These are phyloP conservation scores for Rhizopogon vinicolor DNA, from an alignment of 768 basidiomycete genomes.

Conservation along the genomic window DNA sequence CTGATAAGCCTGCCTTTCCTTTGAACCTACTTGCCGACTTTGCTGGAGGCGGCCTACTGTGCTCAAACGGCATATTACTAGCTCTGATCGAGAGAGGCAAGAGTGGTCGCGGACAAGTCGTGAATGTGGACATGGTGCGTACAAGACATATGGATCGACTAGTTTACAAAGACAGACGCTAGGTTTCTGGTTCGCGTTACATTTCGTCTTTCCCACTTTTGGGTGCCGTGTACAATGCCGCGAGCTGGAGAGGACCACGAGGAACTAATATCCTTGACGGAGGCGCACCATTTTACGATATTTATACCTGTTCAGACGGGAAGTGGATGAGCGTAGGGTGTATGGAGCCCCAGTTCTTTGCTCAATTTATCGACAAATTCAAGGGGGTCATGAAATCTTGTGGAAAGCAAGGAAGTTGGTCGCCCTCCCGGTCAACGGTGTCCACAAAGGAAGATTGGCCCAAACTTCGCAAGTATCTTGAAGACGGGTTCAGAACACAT, in stretches of 20 bases:
- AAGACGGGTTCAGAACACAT: slow-evolving; percentile 55
- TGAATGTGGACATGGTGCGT: slow-evolving; percentile 71
- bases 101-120: slow-evolving; percentile 69
- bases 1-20: slow-evolving; percentile 64
- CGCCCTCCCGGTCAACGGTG: slow-evolving; percentile 44
- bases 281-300: slow-evolving; percentile 72
- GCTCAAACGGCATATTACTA: slow-evolving; percentile 67
- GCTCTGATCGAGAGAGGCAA: slow-evolving; percentile 64
- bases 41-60: slow-evolving; percentile 74
- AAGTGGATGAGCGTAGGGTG: slow-evolving; percentile 76
- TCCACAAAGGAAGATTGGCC: slow-evolving; percentile 50
- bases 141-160: background rate
- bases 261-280: slow-evolving; percentile 68
- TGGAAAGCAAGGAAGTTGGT: slow-evolving; percentile 46
- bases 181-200: slow-evolving; percentile 82
- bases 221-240: slow-evolving; percentile 28
- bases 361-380: slow-evolving; percentile 54
- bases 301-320: slow-evolving; percentile 71
- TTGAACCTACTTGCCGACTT: slow-evolving; percentile 79
- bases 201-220: slow-evolving; percentile 69
- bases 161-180: background rate
- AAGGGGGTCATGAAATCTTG: slow-evolving; percentile 41
- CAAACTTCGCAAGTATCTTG: slow-evolving; percentile 50
- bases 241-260: slow-evolving; percentile 38
- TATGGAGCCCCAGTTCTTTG: slow-evolving; percentile 70